Percentiles rank a stretch among this genome's conserved stretches.
Conservation (phyloP, 768 basidiomycete genomes). For the Mycena alexandri region DNA sequence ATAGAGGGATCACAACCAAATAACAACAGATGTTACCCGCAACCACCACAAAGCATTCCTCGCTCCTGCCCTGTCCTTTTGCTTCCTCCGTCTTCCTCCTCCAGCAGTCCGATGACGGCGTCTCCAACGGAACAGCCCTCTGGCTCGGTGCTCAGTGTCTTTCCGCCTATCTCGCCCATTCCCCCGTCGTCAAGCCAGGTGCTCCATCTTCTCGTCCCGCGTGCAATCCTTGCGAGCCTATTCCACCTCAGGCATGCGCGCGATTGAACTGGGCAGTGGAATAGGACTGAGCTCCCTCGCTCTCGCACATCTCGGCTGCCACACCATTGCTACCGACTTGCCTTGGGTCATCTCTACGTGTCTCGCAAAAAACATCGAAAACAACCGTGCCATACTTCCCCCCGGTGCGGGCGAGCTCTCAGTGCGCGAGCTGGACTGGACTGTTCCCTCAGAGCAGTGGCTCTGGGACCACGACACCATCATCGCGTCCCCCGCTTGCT, state of each 20-base stretch:
- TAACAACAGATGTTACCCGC: slow-evolving; percentile 56
- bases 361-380: slow-evolving; percentile 70
- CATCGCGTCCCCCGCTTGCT: slow-evolving; percentile 48
- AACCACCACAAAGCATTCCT: slow-evolving; percentile 73
- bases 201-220: neutral
- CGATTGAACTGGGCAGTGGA: slow-evolving; percentile 86
- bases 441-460: slow-evolving; percentile 66
- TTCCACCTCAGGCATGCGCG: slow-evolving; percentile 50
- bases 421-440: slow-evolving; percentile 81
- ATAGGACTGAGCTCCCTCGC: slow-evolving; percentile 70
- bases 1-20: too few species aligned
- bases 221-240: slow-evolving; percentile 1
- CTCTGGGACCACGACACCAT: slow-evolving; percentile 59
- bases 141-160: slow-evolving; percentile 89
- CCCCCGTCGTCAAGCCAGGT: slow-evolving; percentile 33
- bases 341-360: slow-evolving; percentile 72
- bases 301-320: slow-evolving; percentile 65
- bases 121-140: slow-evolving; percentile 83
- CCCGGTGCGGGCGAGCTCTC: slow-evolving; percentile 61
- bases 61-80: slow-evolving; percentile 61
- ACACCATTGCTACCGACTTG: slow-evolving; percentile 84
- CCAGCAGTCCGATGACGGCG: slow-evolving; percentile 70
- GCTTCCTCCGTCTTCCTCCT: slow-evolving; percentile 56
- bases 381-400: slow-evolving; percentile 56
- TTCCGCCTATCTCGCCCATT: slow-evolving; percentile 66